Percentiles rank a stretch among this genome's conserved stretches.
Evolutionary conservation across 768 basidiomycete genomes (phyloP).

Genomic region (Russula vinacea): DNA sequence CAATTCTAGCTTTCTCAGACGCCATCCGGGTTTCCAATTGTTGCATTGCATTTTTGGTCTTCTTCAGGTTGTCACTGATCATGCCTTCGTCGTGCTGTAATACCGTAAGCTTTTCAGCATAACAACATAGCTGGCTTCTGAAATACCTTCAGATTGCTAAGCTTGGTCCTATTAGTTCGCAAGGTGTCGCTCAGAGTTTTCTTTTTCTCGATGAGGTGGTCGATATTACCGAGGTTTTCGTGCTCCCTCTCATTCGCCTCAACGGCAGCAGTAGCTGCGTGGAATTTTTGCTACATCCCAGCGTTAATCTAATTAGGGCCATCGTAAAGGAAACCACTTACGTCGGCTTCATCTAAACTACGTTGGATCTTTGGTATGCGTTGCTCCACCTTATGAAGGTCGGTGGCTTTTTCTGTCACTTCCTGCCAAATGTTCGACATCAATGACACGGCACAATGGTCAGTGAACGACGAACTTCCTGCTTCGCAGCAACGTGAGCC

Average conservation of each 20-base stretch:
- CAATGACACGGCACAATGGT: neutral
- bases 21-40: constrained; percentile 18
- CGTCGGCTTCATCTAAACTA: constrained; percentile 42
- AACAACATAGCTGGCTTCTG: neutral
- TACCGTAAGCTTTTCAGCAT: neutral
- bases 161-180: constrained; percentile 47
- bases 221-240: constrained; percentile 45
- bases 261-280: constrained; percentile 39
- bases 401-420: constrained; percentile 43
- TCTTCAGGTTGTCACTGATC: constrained; percentile 19
- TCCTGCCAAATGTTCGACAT: constrained; percentile 42
- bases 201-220: constrained; percentile 44
- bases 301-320: neutral
- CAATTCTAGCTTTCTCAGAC: constrained; percentile 26
- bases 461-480: constrained; percentile 46
- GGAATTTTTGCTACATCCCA: constrained; percentile 37
- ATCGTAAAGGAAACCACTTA: constrained; percentile 28
- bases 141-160: constrained; percentile 40
- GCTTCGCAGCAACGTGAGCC: constrained; percentile 75
- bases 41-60: constrained; percentile 22
- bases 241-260: constrained; percentile 42
- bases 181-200: constrained; percentile 47
- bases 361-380: constrained; percentile 43
- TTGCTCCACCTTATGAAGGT: constrained; percentile 41
- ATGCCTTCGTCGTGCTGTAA: constrained; percentile 22